Conservation (phyloP, 2,329 filamentous ascomycete genomes). For the Sphaerulina vaccinii region DNA sequence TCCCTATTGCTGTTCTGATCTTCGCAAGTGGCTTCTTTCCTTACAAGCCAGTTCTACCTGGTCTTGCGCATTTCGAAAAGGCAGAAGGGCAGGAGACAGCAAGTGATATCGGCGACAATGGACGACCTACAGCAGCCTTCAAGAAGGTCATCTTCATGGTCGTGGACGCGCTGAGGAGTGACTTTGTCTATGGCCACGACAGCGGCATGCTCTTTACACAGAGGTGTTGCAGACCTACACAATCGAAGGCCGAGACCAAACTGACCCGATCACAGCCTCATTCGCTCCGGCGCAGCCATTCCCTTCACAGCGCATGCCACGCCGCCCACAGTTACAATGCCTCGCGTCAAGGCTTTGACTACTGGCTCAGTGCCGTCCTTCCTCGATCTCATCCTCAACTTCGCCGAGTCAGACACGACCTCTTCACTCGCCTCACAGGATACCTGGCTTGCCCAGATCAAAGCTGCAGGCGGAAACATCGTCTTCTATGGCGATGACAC, state of each 20-base stretch:
- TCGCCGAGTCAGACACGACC: slow-evolving; percentile 88
- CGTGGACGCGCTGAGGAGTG: slow-evolving; percentile 89
- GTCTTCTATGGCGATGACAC: slow-evolving; percentile 98
- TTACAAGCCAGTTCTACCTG: slow-evolving; percentile 90
- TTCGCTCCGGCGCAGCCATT: slow-evolving; percentile 76
- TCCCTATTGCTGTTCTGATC: slow-evolving; percentile 64
- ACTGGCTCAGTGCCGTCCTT: slow-evolving; percentile 98
- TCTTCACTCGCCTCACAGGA: slow-evolving; percentile 87
- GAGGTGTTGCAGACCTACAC: slow-evolving; percentile 55
- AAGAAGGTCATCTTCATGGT: slow-evolving; percentile 96
- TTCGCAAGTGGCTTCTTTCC: slow-evolving; percentile 96
- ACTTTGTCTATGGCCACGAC: slow-evolving; percentile 81
- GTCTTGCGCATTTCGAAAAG: slow-evolving; percentile 59
- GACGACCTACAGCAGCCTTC: slow-evolving; percentile 65
- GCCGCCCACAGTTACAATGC: slow-evolving; percentile 98
- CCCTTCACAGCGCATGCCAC: slow-evolving; percentile 94
- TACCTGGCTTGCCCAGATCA: slow-evolving; percentile 94
- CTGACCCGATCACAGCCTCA: slow-evolving; percentile 59
- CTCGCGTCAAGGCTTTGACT: slow-evolving; percentile 92
- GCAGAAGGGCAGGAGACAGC: slow-evolving; percentile 13
- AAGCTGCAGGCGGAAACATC: slow-evolving; percentile 71
- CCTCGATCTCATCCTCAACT: slow-evolving; percentile 92
- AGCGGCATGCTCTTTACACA: slow-evolving; percentile 89
- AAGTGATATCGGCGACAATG: slow-evolving; percentile 6
- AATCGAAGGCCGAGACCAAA: background rate